Conservation (phyloP, 768 basidiomycete species). For the Trametes sanguinea region DNA sequence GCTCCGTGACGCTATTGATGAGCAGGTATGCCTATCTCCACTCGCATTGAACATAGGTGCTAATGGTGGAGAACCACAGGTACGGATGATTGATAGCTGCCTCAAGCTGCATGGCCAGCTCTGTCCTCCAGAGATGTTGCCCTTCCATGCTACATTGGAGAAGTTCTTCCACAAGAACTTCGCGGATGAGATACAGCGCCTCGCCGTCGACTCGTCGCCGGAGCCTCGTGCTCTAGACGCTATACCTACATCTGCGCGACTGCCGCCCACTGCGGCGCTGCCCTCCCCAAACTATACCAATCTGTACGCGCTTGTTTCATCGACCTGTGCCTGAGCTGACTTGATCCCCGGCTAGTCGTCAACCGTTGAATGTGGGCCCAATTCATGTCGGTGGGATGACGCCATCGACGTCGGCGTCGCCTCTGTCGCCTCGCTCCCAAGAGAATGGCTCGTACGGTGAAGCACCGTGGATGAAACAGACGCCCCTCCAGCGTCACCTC, state of each 20-base stretch:
- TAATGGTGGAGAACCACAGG: conserved; percentile 39
- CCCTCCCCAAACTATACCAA: conserved; percentile 19
- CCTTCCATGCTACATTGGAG: conserved; percentile 89
- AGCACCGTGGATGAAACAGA: conserved; percentile 50
- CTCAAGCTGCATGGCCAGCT: conserved; percentile 80
- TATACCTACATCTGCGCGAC: conserved; percentile 17
- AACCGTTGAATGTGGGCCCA: conserved; percentile 29
- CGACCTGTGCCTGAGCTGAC: neutral
- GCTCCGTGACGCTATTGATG: conserved; percentile 73
- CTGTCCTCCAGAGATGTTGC: conserved; percentile 85
- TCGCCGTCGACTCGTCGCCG: conserved; percentile 58
- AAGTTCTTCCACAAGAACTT: conserved; percentile 86
- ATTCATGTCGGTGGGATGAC: conserved; percentile 20
- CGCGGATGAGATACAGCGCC: conserved; percentile 74
- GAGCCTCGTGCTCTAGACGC: conserved; percentile 39
- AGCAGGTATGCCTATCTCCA: conserved; percentile 57
- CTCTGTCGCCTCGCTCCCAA: conserved; percentile 23
- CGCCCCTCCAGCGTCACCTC: conserved; percentile 77
- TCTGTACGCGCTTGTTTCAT: conserved; percentile 4
- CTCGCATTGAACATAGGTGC: neutral
- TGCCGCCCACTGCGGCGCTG: conserved; percentile 21
- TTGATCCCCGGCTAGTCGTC: neutral
- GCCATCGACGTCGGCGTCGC: conserved; percentile 20
- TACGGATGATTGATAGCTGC: conserved; percentile 80
- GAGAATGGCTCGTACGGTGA: conserved; percentile 23